A percentile compares a stretch with the other conserved stretches of the same genome.
These are phyloP conservation scores for Phytophthora fragariae DNA, from an alignment of 352 stramenopile species.

Conservation along the genomic window DNA sequence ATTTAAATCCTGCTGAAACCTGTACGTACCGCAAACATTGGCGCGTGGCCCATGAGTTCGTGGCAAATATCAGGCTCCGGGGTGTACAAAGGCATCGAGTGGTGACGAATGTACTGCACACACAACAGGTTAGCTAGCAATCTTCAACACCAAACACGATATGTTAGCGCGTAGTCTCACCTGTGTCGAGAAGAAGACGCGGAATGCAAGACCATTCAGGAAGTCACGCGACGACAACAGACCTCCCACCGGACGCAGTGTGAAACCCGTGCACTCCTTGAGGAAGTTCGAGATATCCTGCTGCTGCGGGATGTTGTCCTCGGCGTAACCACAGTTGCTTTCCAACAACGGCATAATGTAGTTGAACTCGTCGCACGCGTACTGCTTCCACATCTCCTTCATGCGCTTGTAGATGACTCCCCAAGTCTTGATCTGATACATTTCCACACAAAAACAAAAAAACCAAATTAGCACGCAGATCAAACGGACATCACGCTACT, in stretches of 20 bases:
- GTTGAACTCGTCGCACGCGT: constrained; percentile 98
- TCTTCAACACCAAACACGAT: neutral
- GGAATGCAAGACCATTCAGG: constrained; percentile 97
- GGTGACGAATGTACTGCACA: constrained; percentile 93
- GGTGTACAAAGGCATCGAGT: constrained; percentile 96
- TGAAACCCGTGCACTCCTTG: constrained; percentile 92
- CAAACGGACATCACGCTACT: too few relatives aligned
- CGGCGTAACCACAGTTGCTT: constrained; percentile 94
- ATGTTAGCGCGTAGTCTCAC: constrained; percentile 31
- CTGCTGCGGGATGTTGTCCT: constrained; percentile 96
- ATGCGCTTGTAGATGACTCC: constrained; percentile 94
- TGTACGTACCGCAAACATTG: constrained; percentile 93
- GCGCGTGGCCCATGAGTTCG: constrained; percentile 96
- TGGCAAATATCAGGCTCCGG: constrained; percentile 99
- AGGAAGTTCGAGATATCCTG: constrained; percentile 96
- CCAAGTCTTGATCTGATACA: constrained; percentile 84
- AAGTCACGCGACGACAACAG: constrained; percentile 98
- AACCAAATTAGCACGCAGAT: too few relatives aligned
- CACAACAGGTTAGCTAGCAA: neutral
- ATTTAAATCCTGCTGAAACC: neutral
- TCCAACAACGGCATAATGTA: constrained; percentile 94
- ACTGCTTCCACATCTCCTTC: constrained; percentile 93
- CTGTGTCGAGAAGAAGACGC: constrained; percentile 98
- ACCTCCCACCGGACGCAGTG: constrained; percentile 94
- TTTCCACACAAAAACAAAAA: neutral